Conservation (phyloP, 331 rosid genomes). For the Acacia concinna region DNA sequence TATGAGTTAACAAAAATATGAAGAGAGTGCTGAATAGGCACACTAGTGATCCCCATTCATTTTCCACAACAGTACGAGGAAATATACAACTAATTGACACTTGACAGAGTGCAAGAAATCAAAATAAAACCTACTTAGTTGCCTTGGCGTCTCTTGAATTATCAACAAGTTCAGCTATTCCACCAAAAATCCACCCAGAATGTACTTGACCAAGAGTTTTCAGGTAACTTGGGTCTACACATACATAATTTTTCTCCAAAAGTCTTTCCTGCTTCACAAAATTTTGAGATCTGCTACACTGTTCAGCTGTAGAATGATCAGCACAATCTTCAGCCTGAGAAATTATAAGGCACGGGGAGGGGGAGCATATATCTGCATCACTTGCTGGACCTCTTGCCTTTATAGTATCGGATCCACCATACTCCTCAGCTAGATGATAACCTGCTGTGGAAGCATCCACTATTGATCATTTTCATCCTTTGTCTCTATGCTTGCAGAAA, state of each 20-base stretch:
- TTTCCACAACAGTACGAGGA: constrained; percentile 2
- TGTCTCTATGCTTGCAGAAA: neutral
- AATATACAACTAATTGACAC: neutral
- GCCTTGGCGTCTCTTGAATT: constrained; percentile 62
- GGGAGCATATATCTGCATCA: constrained; percentile 23
- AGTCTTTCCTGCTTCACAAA: constrained; percentile 26
- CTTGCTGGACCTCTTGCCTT: constrained; percentile 29
- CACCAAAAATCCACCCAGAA: constrained; percentile 70
- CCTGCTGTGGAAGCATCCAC: constrained; percentile 30
- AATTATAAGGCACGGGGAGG: constrained; percentile 24
- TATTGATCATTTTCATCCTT: constrained; percentile 8
- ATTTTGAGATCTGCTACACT: constrained; percentile 15
- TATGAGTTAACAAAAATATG: neutral
- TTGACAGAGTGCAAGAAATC: neutral
- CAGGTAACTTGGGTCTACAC: constrained; percentile 56
- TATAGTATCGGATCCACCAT: constrained; percentile 23
- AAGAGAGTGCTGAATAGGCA: neutral
- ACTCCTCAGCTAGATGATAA: constrained; percentile 39
- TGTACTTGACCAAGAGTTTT: constrained; percentile 64
- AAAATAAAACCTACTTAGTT: constrained; percentile 50
- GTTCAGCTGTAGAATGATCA: constrained; percentile 30
- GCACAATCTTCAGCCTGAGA: constrained; percentile 24
- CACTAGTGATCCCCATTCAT: neutral
- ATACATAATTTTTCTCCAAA: constrained; percentile 33
- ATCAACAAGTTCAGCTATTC: constrained; percentile 65